Evolutionary conservation across 2,329 filamentous ascomycete genomes (phyloP), one percentile per base, ranked within the genome.

Genomic region (Aspergillus pseudonomiae): DNA sequence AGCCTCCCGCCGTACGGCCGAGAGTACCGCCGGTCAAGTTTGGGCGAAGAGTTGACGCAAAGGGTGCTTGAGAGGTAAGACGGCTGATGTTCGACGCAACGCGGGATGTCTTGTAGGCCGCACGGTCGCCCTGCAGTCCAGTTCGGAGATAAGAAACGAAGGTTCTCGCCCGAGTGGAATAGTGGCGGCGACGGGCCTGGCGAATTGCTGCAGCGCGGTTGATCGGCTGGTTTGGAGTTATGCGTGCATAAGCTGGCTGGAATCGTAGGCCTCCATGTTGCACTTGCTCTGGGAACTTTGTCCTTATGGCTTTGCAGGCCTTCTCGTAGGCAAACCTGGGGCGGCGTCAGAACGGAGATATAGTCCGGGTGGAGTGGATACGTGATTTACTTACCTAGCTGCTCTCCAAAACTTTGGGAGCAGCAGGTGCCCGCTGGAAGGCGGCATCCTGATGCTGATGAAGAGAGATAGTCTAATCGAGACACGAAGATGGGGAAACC

Each of bases 1-100:
- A 99, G n/a, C 95, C 95, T 68, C 94, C 93, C 9, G 94, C 92
- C 45, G 92, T 92, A 62, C 94, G 88, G 39, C 92, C 89, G 52
- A 97, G 81, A 28, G 92, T 89, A 48, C 94, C 94, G 55, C 93
- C 94, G 0, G 94, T 97, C 67, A 98, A 82, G 74, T 97, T 98
- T 2, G 95, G 95, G 41, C 95, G 91, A 41, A 99, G 87, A 1
- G 94, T 90, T 57, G 89, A 93, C 4, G 93, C 91, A 77, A 98
- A 98, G 0, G 94, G 94, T 34, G 93, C 89, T 57, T 91, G 88
- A 32, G 89, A 88, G 19, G 92, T 88, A 63, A 91, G 85, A 65
- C 88, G 86, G 36, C 83, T 84, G 61, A 90, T 81, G 24, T 84
- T 84, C 21, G 81, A 78, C 28, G 83, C 83, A 60, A 88, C 83